Conservation (phyloP, 768 basidiomycete genomes). For the Termitomyces sp. region DNA sequence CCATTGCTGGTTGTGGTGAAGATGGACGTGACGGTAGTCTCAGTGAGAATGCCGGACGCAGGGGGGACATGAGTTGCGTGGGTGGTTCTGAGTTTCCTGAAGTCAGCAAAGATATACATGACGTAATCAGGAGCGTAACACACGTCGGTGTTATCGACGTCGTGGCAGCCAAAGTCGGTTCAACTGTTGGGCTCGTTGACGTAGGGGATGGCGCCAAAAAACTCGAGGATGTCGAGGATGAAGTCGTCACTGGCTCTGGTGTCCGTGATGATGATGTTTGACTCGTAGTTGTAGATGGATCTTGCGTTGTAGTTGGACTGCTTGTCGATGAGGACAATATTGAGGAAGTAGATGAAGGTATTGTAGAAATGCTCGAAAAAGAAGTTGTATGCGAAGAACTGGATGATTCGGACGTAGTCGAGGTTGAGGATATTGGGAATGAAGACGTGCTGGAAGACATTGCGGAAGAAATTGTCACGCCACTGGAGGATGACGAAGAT, state of each 20-base stretch:
- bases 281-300: constrained; percentile 5
- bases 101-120: constrained; percentile 4
- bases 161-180: constrained; percentile 15
- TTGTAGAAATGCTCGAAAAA: constrained; percentile 21
- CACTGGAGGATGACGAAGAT: not conserved
- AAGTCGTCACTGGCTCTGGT: constrained; percentile 12
- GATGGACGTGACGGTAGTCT: constrained; percentile 49
- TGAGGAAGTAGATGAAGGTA: constrained; percentile 19
- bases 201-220: constrained; percentile 18
- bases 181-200: constrained; percentile 14
- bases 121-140: constrained; percentile 18
- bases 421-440: constrained; percentile 17
- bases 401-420: constrained; percentile 10
- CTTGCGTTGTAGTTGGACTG: constrained; percentile 7
- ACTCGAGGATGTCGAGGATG: constrained; percentile 17
- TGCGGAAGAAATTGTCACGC: constrained; percentile 7
- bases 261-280: constrained; percentile 11
- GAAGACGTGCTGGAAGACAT: constrained; percentile 16
- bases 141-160: constrained; percentile 11
- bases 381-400: constrained; percentile 13
- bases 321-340: constrained; percentile 13
- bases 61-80: not conserved
- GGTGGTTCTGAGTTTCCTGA: not conserved
- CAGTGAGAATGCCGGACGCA: not conserved
- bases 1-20: constrained; percentile 55